Evolutionary conservation across 805 yeast species (phyloP).

Genomic region (Yarrowia deformans): DNA sequence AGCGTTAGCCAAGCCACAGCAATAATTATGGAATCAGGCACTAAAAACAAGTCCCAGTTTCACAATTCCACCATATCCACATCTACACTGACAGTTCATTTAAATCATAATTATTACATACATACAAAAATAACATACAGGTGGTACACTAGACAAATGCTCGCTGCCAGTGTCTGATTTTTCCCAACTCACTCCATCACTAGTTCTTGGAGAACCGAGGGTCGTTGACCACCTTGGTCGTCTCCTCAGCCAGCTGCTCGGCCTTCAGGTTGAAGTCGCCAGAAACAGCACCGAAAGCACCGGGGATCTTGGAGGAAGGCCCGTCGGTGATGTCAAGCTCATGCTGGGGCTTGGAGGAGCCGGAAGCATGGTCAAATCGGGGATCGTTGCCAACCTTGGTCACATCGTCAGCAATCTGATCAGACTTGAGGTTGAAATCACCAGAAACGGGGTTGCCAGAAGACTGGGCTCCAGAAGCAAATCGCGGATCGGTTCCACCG

Average conservation of each 20-base stretch:
- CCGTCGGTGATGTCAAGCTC: constrained; percentile 12
- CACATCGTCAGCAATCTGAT: constrained; percentile 5
- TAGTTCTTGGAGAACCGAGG: constrained; percentile 12
- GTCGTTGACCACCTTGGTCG: neutral
- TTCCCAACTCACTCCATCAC: neutral
- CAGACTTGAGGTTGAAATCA: neutral
- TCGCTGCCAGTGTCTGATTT: neutral
- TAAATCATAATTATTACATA: constrained; percentile 11
- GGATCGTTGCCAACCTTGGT: constrained; percentile 13
- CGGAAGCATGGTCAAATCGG: neutral
- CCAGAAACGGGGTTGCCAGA: neutral
- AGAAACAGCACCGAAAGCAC: neutral
- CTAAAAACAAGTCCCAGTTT: too few relatives aligned
- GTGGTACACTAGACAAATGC: neutral
- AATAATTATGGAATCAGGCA: too few relatives aligned
- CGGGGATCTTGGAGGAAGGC: constrained; percentile 4
- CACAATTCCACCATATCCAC: neutral
- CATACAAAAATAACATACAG: constrained; percentile 3
- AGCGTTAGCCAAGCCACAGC: too few relatives aligned
- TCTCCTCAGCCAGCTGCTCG: constrained; percentile 2
- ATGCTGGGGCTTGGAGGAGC: neutral
- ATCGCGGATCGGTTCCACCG: neutral
- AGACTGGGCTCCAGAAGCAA: neutral
- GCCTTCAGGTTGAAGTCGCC: constrained; percentile 15
- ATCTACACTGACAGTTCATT: neutral